phyloP scores from a whole-genome alignment of 495 filamentous ascomycete genomes.

The Penicillium flavigenum region DNA sequence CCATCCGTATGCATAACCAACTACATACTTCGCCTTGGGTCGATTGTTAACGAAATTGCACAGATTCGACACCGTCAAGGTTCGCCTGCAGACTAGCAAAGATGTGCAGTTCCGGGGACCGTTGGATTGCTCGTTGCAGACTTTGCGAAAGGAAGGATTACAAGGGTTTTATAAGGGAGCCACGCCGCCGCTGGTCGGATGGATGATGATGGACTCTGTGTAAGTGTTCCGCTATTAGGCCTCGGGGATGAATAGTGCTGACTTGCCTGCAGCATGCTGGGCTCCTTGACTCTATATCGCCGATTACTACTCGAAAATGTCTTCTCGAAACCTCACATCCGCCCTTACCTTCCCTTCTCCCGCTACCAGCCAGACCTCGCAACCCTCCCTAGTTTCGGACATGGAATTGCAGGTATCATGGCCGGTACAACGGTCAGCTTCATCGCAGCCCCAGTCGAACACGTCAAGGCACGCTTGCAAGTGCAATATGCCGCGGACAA shows the following conservation, averaged over 20 bases:
- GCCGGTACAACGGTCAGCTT: slow-evolving; percentile 89
- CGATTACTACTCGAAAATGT: slow-evolving; percentile 74
- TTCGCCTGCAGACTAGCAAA: slow-evolving; percentile 87
- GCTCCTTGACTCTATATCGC: slow-evolving; percentile 85
- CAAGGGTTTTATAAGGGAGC: slow-evolving; percentile 84
- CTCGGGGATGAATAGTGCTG: background rate
- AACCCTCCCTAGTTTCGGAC: slow-evolving; percentile 72
- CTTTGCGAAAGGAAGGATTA: slow-evolving; percentile 75
- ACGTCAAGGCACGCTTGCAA: slow-evolving; percentile 91
- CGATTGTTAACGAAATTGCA: slow-evolving; percentile 3
- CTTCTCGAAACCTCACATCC: slow-evolving; percentile 60
- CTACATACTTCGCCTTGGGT: background rate
- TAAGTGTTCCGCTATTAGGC: slow-evolving; percentile 28
- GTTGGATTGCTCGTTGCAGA: slow-evolving; percentile 79
- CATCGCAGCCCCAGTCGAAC: slow-evolving; percentile 90
- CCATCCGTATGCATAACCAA: slow-evolving; percentile 55
- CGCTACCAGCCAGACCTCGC: slow-evolving; percentile 31
- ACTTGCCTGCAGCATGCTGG: slow-evolving; percentile 67
- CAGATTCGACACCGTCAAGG: slow-evolving; percentile 93
- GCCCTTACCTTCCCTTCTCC: slow-evolving; percentile 36
- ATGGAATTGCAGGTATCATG: slow-evolving; percentile 82
- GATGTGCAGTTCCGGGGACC: slow-evolving; percentile 78
- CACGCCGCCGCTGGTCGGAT: slow-evolving; percentile 85
- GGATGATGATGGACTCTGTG: slow-evolving; percentile 98
- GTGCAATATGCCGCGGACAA: slow-evolving; percentile 83